Evolutionary conservation across 2,329 filamentous ascomycete genomes (phyloP), one percentile per base, ranked within the genome.

Genomic region (Claviceps capensis): DNA sequence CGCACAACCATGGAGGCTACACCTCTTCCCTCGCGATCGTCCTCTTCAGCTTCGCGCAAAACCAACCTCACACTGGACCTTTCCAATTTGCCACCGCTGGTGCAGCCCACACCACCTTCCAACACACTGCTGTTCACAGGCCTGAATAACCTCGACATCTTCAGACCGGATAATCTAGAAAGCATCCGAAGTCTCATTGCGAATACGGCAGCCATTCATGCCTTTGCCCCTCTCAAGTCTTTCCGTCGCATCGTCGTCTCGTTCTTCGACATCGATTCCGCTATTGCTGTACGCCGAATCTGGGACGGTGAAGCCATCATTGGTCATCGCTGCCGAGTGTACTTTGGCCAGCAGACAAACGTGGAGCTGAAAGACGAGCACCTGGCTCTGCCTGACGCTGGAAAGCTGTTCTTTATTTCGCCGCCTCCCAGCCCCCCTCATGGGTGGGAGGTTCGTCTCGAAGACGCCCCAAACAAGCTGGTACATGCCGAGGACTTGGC

Each of bases 111-210:
- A 26, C 79, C 83, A 51, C 84, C 86, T 5, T 86, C 84, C 58
- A 93, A 93, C 72, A 93, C 87, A 0, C 81, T 93, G 52, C 80
- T 93, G 62, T 84, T 93, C 64, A 93, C 87, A 61, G 88, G 88
- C 70, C 79, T 93, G 54, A 72, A 82, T 62, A 79, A 87, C 58
- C 70, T 75, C 54, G 81, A 85, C 61, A 82, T 88, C 70, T 93
- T 91, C 75, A 74, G 79, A 53, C 74, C 85, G 17, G 77, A 83
- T 56, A 88, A 88, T 68, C 76, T 91, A 54, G 78, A 85, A 60
- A 81, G 78, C 55, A 86, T 91, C 61, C 83, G 82, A 63, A 76
- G 82, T 51, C 79, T 88, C 54, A 82, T 93, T 65, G 72, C 78
- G 61, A 67, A 77, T 48, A 80, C 82, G n/a, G 84, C 85, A 2